phyloP scores from a whole-genome alignment of 2,329 filamentous ascomycete species.

The Botrytis sinoallii region DNA sequence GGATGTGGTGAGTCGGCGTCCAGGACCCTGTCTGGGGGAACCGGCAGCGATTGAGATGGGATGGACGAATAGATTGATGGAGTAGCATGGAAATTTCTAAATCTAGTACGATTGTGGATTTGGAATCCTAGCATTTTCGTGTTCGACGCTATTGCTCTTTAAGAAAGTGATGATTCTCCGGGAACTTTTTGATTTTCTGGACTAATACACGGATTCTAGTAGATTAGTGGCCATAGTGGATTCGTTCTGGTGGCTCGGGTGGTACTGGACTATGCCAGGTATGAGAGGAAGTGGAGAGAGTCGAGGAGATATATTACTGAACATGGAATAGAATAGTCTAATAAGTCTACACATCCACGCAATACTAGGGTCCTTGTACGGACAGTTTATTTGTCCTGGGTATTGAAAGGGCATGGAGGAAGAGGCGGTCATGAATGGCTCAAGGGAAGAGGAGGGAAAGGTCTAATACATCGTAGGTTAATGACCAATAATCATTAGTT shows the following conservation, averaged over 20 bases:
- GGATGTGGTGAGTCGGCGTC: constrained; percentile 19
- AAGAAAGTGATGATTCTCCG: constrained; percentile 13
- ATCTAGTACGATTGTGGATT: constrained; percentile 20
- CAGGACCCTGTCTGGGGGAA: constrained; percentile 31
- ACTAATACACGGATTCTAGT: constrained; percentile 2
- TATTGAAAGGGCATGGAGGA: background rate
- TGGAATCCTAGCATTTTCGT: constrained; percentile 18
- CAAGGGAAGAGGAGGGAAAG: background rate
- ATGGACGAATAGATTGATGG: constrained; percentile 20
- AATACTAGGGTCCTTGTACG: constrained; percentile 9
- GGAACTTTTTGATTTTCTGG: constrained; percentile 9
- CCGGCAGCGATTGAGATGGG: constrained; percentile 31
- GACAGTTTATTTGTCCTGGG: background rate
- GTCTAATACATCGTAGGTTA: background rate
- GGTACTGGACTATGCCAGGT: constrained; percentile 7
- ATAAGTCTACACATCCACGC: background rate
- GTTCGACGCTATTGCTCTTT: constrained; percentile 21
- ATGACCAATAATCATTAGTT: constrained; percentile 2
- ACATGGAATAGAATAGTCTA: background rate
- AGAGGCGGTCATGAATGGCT: constrained; percentile 10
- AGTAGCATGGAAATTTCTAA: constrained; percentile 24
- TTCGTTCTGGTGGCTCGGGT: constrained; percentile 2
- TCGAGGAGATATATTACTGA: constrained; percentile 2
- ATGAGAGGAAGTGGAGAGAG: background rate
- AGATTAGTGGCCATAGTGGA: constrained; percentile 13